Base-by-base conservation (phyloP, 345 rosid genomes). In the Rhizophora apiculata region DNA sequence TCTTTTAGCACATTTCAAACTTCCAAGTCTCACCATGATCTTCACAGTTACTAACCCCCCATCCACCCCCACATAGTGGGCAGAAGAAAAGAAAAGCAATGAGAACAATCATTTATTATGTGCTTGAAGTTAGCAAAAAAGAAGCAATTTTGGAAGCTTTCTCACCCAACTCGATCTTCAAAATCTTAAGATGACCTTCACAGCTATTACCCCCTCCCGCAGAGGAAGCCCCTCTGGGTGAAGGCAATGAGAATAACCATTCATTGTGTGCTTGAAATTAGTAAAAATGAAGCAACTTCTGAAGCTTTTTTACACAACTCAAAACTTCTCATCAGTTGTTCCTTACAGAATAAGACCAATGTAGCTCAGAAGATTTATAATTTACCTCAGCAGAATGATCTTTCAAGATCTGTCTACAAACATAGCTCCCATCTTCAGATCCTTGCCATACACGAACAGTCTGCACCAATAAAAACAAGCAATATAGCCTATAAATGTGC, bases 391-490 rank as follows among this genome's bases (percentile, higher is more conserved):
- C 96, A 56, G 83, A 73, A 74, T 95, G 99, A 80, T 95, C 96
- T 73, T 79, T 86, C 82, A 92, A 77, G 63, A 85, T 83, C 63
- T 92, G 94, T 84, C 74, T 83, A 82, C 97, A 95, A 62, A 81
- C 85, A 74, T 88, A 92, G 52, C 69, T 87, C 19, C 94, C 95
- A 69, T 87, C 91, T 74, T 85, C 96, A 67, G 94, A 87, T 70
- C 85, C 82, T 86, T 88, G 79, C 99, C 99, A 95, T 57, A 90
- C 68, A 43, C 98, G 92, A 82, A 95, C 96, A 16, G 96, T 92
- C 99, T 95, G 84, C 84, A 70, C 31, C 36, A 74, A 65, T 68
- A 29, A 60, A 54, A 72, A 72, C 46, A 3, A 39, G 16, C 18
- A 56, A 56, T 56, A 27, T 21, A 56, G 24, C 26, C 30, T 56